Evolutionary conservation across 345 rosid species (phyloP).

Genomic region (Citrus trifoliata): DNA sequence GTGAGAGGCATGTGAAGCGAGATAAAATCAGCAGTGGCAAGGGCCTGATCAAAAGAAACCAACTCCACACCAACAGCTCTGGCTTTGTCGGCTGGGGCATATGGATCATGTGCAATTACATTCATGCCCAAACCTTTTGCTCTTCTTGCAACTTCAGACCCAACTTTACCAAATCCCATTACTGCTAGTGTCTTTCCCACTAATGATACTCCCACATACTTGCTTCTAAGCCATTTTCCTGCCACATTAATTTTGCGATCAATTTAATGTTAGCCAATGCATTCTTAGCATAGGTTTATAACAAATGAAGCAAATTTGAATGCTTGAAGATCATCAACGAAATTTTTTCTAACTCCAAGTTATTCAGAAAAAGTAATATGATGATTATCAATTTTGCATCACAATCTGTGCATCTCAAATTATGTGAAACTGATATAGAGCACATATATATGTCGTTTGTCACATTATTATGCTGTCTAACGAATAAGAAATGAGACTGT

Average conservation of each 20-base stretch:
- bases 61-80: slow-evolving; percentile 76
- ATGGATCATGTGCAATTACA: slow-evolving; percentile 83
- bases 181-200: slow-evolving; percentile 81
- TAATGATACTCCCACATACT: slow-evolving; percentile 75
- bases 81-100: slow-evolving; percentile 79
- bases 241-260: background rate
- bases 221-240: slow-evolving; percentile 87
- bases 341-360: too few species aligned
- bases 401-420: too few species aligned
- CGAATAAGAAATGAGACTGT: too few species aligned
- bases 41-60: slow-evolving; percentile 75
- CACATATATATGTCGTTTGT: too few species aligned
- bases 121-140: slow-evolving; percentile 88
- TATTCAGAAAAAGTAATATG: background rate
- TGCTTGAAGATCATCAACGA: background rate
- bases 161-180: slow-evolving; percentile 92
- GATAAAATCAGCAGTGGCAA: slow-evolving; percentile 65
- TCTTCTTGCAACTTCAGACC: slow-evolving; percentile 80
- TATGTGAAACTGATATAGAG: too few species aligned
- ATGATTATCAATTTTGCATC: background rate
- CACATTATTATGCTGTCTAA: too few species aligned
- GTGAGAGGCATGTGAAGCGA: slow-evolving; percentile 87
- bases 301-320: background rate
- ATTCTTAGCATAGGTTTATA: background rate
- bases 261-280: background rate